Conservation (phyloP, 768 basidiomycete species). For the Tulasnella sp. region DNA sequence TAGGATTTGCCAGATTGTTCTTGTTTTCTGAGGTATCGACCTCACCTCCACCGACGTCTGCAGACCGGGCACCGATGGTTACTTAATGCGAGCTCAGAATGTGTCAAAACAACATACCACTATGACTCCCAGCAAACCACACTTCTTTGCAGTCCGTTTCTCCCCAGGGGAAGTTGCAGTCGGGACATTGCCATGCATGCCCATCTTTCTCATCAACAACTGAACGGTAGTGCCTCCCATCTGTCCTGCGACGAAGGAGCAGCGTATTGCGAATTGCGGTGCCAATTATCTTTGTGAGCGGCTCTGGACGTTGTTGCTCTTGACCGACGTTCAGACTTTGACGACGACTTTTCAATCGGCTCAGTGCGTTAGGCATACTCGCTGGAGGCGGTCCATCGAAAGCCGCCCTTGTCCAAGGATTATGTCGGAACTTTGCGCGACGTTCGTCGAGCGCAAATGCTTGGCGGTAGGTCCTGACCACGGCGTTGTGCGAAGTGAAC, state of each 20-base stretch:
- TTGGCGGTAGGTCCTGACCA: constrained; percentile 24
- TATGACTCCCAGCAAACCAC: constrained; percentile 48
- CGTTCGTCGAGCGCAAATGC: constrained; percentile 20
- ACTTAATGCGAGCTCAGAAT: neutral
- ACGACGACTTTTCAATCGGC: no score
- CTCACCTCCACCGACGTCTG: neutral
- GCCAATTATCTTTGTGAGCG: neutral
- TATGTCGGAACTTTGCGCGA: neutral
- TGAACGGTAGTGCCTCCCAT: neutral
- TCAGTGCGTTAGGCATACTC: neutral
- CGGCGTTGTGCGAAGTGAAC: constrained; percentile 21
- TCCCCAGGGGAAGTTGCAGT: neutral
- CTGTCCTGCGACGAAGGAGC: neutral
- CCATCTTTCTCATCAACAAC: neutral
- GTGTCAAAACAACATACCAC: neutral
- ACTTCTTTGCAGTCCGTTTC: constrained; percentile 43
- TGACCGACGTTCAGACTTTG: no score
- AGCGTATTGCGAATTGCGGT: neutral
- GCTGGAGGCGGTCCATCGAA: neutral
- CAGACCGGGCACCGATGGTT: neutral
- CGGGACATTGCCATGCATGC: neutral
- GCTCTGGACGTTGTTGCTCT: neutral
- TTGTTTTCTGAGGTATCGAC: neutral
- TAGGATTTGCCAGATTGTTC: neutral
- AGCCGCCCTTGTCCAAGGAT: neutral